Conservation (phyloP, 2,329 filamentous ascomycete species). For the Arthrobotrys sinensis region DNA sequence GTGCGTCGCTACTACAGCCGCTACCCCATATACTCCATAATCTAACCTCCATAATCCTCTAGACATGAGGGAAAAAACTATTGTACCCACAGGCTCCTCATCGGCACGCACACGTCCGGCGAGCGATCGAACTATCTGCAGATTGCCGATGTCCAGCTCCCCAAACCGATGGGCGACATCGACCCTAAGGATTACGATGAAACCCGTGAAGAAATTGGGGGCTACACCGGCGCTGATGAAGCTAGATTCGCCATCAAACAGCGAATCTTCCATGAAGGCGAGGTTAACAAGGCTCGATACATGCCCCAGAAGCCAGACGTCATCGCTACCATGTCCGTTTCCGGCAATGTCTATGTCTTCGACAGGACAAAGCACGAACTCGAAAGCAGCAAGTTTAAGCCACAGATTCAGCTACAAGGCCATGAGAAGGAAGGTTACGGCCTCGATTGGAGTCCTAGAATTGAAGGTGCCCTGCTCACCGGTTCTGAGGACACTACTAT, state of each 20-base stretch:
- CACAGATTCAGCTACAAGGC: constrained; percentile 87
- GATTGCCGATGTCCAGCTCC: constrained; percentile 93
- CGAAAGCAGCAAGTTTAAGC: constrained; percentile 77
- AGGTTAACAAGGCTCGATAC: constrained; percentile 98
- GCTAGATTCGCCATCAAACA: constrained; percentile 94
- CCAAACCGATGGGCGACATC: constrained; percentile 78
- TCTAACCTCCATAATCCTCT: constrained; percentile 29
- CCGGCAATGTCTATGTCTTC: constrained; percentile 91
- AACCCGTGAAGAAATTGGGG: constrained; percentile 91
- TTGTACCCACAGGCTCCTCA: constrained; percentile 86
- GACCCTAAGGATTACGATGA: constrained; percentile 91
- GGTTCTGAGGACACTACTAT: constrained; percentile 95
- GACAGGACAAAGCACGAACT: constrained; percentile 94
- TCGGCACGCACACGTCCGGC: constrained; percentile 94
- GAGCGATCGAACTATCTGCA: constrained; percentile 91
- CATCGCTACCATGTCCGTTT: constrained; percentile 91
- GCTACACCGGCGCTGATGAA: constrained; percentile 82
- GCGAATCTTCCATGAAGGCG: constrained; percentile 94
- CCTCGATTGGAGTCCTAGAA: constrained; percentile 90
- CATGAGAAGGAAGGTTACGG: constrained; percentile 93
- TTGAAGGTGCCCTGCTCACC: constrained; percentile 84
- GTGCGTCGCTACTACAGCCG: constrained; percentile 67
- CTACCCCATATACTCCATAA: background rate
- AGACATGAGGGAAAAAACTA: constrained; percentile 87
- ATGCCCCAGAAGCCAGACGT: constrained; percentile 98